Percentiles rank a stretch among this genome's conserved stretches.
Conservation (phyloP, 176 grass and related monocot genomes). For the Chloris gayana region DNA sequence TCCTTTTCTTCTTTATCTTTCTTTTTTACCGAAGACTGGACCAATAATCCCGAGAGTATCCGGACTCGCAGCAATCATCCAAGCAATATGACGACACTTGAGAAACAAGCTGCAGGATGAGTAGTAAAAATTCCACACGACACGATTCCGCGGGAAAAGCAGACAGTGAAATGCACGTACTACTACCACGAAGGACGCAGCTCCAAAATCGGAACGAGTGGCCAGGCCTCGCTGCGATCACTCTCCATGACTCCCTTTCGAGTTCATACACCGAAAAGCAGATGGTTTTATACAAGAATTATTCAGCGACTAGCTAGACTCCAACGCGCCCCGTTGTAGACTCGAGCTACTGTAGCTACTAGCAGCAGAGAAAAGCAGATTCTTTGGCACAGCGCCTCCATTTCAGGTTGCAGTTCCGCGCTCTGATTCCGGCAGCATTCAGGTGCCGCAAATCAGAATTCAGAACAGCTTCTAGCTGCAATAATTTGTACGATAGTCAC, state of each 20-base stretch:
- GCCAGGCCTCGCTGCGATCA: slow-evolving; percentile 16
- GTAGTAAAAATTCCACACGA: slow-evolving; percentile 20
- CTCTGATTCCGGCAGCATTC: background rate
- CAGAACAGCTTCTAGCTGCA: slow-evolving; percentile 14
- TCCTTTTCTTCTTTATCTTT: background rate
- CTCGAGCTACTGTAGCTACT: background rate
- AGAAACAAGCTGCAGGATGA: background rate
- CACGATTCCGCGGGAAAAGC: slow-evolving; percentile 12
- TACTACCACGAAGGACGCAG: too few species aligned
- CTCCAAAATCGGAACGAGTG: background rate
- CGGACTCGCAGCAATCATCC: background rate
- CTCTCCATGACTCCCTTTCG: slow-evolving; percentile 13
- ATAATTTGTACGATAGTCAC: slow-evolving; percentile 37
- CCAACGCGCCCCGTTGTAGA: background rate
- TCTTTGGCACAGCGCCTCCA: slow-evolving; percentile 22
- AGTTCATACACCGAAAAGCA: background rate
- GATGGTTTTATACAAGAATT: slow-evolving; percentile 35
- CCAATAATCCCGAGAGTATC: slow-evolving; percentile 18
- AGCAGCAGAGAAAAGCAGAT: slow-evolving; percentile 16
- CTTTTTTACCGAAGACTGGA: background rate
- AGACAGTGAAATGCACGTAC: slow-evolving; percentile 44
- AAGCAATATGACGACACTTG: background rate
- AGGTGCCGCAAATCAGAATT: slow-evolving; percentile 35
- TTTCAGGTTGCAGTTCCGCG: background rate
- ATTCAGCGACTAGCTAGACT: too few species aligned